phyloP scores from a whole-genome alignment of 208 protist genomes.

The Leishmania lainsoni region DNA sequence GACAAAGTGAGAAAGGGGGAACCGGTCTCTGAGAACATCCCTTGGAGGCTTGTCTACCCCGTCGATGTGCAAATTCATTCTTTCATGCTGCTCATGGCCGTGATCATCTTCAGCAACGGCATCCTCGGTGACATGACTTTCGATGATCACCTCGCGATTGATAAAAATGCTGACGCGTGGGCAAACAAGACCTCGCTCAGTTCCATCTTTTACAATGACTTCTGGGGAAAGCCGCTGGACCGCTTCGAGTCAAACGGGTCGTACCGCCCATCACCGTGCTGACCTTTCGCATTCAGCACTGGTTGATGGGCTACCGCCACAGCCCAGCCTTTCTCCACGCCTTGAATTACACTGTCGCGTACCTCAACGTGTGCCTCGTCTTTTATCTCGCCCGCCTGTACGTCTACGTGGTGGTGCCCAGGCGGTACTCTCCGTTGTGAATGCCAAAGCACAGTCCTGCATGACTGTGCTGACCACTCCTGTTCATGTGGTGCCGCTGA shows the following conservation, averaged over 20 bases:
- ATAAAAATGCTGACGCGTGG: conserved; percentile 38
- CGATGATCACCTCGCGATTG: conserved; percentile 76
- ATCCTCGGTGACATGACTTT: conserved; percentile 48
- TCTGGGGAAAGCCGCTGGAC: conserved; percentile 61
- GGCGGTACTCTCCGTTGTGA: not conserved
- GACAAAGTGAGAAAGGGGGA: not conserved
- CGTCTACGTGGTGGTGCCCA: conserved; percentile 19
- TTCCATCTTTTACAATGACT: conserved; percentile 60
- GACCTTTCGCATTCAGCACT: conserved; percentile 70
- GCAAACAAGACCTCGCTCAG: conserved; percentile 29
- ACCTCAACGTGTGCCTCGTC: conserved; percentile 49
- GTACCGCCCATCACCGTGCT: conserved; percentile 64
- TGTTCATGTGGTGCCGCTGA: conserved; percentile 31
- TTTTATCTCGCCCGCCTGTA: conserved; percentile 52
- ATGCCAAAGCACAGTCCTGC: not conserved
- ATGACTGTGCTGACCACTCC: conserved; percentile 14
- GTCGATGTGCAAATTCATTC: conserved; percentile 14
- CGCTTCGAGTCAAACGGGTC: conserved; percentile 52
- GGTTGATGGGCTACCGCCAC: conserved; percentile 59
- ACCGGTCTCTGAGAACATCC: not conserved
- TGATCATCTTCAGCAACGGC: conserved; percentile 40
- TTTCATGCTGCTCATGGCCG: conserved; percentile 26
- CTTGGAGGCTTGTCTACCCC: conserved; percentile 11
- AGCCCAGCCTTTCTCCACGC: conserved; percentile 35
- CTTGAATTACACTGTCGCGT: conserved; percentile 51